These are phyloP conservation scores for Trichosanthes cucumerina DNA, from an alignment of 306 rosid genomes.

Conservation along the genomic window DNA sequence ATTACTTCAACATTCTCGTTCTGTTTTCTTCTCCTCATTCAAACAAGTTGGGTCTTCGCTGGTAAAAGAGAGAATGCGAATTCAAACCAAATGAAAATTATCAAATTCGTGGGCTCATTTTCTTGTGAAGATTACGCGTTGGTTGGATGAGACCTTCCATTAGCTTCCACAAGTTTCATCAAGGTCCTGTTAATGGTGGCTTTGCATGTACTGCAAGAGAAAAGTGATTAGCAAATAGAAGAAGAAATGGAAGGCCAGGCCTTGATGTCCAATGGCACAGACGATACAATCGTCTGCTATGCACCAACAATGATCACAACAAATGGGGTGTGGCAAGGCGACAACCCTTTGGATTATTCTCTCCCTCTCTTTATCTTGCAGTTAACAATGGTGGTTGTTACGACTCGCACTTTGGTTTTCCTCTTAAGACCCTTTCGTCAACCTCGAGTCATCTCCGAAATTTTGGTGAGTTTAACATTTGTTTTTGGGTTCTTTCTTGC, in stretches of 20 bases:
- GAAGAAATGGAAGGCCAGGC: neutral
- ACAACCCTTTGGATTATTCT: conserved; percentile 86
- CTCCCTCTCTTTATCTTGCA: conserved; percentile 90
- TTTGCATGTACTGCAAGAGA: neutral
- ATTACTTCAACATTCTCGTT: neutral
- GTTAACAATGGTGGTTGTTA: conserved; percentile 47
- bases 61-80: neutral
- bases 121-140: neutral
- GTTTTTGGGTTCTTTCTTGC: neutral
- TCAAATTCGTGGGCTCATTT: neutral
- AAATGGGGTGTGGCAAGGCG: conserved; percentile 94
- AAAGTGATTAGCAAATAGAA: neutral
- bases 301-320: conserved; percentile 87
- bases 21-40: neutral
- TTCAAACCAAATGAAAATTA: neutral
- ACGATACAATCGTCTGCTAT: conserved; percentile 49
- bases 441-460: conserved; percentile 88
- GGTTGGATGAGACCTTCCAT: neutral
- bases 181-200: neutral
- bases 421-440: conserved; percentile 80
- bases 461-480: conserved; percentile 32
- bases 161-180: neutral
- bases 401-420: conserved; percentile 58
- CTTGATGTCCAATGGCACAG: conserved; percentile 6
- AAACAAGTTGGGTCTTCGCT: neutral